Percentiles rank a stretch among this genome's conserved stretches.
phyloP scores from a whole-genome alignment of 2,329 filamentous ascomycete genomes.

The Grosmannia huntii region DNA sequence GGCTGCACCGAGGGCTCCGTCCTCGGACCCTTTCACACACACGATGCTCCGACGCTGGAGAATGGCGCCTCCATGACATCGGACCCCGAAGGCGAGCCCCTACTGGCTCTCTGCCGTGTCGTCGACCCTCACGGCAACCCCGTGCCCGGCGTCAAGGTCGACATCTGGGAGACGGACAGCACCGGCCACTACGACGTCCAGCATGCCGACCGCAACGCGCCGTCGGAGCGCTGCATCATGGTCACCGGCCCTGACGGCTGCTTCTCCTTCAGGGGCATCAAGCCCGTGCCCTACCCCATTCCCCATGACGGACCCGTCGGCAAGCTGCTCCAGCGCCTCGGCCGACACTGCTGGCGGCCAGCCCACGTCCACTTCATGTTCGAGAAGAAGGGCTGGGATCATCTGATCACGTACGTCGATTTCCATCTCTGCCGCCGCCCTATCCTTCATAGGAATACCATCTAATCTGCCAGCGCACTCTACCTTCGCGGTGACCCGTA shows the following conservation, averaged over 20 bases:
- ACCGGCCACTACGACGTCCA: conserved; percentile 77
- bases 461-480: conserved; percentile 41
- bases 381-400: conserved; percentile 64
- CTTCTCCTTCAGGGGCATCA: conserved; percentile 79
- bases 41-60: conserved; percentile 49
- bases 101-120: conserved; percentile 62
- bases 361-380: conserved; percentile 87
- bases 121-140: conserved; percentile 51
- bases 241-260: conserved; percentile 53
- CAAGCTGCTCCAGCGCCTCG: conserved; percentile 48
- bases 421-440: background rate
- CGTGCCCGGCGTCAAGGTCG: conserved; percentile 54
- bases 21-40: conserved; percentile 71
- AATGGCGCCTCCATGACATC: conserved; percentile 52
- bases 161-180: conserved; percentile 77
- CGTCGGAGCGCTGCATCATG: conserved; percentile 59
- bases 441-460: background rate
- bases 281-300: conserved; percentile 76
- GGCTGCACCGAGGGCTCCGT: conserved; percentile 65
- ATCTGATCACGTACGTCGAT: conserved; percentile 59
- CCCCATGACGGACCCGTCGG: conserved; percentile 77
- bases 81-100: conserved; percentile 55
- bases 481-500: conserved; percentile 71
- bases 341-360: conserved; percentile 67
- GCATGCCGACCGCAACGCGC: conserved; percentile 47